Evolutionary conservation across 164 flowering plant genomes (phyloP), one percentile per base, ranked within the genome.

Genomic region (Taxillus chinensis): DNA sequence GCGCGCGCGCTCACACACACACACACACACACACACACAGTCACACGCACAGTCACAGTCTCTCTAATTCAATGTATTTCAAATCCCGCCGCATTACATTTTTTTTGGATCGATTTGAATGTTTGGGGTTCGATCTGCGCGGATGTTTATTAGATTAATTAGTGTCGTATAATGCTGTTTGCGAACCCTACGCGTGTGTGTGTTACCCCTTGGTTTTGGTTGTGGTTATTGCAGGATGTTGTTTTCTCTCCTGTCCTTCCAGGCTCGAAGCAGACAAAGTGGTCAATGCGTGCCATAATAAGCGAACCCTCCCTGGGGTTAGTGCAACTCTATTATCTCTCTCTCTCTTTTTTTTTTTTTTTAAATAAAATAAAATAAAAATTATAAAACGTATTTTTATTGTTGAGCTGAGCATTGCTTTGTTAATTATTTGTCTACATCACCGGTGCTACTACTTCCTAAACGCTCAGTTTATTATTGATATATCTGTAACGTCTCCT

Each of bases 181-280:
- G 27, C 10, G 48, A 74, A 64, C 73, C 79, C 78, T 74, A 73
- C 72, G 70, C 66, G 68, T 55, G 48, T 45, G 17, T 43, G 54
- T 52, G 59, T 65, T 60, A 58, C 61, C 27, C 27, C 27, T 27
- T 27, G 27, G 27, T 61, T 61, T 62, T 51, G 58, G n/a, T 27
- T 52, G 53, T 64, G 15, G 7, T 53, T 53, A 6, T 13, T 53
- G 56, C 65, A 93, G 99, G 99, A 0, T 93, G 99, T 73, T 93
- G 97, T 72, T 93, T 93, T 66, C 74, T 91, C 67, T 81, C 83
- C 58, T 93, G 99, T 62, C 96, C 99, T 70, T 84, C 96, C n/a
- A 81, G 97, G 65, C 71, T 79, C 59, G 99, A 93, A 63, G 99
- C 97, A 8, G 99, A 93, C 71, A 93, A 89, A 82, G 90, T 87